A percentile compares a stretch with the other conserved stretches of the same genome.
These are phyloP conservation scores for Sporothrix sp. DNA, from an alignment of 2,329 filamentous ascomycete species.

Conservation along the genomic window DNA sequence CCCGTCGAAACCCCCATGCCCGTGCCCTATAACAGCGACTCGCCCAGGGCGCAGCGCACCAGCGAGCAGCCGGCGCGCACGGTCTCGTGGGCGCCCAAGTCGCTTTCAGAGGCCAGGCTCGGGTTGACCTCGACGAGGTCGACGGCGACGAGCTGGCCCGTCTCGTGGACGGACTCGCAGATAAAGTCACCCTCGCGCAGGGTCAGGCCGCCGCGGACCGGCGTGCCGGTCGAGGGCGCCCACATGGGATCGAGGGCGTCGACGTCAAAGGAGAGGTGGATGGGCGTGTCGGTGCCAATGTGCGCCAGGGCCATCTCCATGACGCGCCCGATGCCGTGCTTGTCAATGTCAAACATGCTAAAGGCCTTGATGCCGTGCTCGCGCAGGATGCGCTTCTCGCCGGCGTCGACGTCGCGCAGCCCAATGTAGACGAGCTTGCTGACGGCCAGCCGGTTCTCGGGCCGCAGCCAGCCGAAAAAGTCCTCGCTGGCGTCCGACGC, in stretches of 20 bases:
- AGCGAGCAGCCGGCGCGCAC: slow-evolving; percentile 84
- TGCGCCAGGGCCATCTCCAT: slow-evolving; percentile 98
- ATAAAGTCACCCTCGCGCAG: slow-evolving; percentile 95
- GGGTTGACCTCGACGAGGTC: slow-evolving; percentile 80
- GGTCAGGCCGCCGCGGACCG: slow-evolving; percentile 85
- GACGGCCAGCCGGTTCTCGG: slow-evolving; percentile 58
- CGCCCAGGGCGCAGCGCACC: slow-evolving; percentile 82
- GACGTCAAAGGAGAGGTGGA: slow-evolving; percentile 95
- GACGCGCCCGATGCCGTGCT: slow-evolving; percentile 86
- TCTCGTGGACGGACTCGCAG: slow-evolving; percentile 76
- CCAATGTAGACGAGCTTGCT: slow-evolving; percentile 96
- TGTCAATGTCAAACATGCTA: slow-evolving; percentile 95
- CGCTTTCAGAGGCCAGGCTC: slow-evolving; percentile 50
- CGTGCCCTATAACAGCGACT: slow-evolving; percentile 63
- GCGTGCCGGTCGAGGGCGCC: slow-evolving; percentile 92
- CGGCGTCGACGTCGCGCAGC: slow-evolving; percentile 81
- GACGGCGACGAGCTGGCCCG: slow-evolving; percentile 67
- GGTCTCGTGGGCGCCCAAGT: slow-evolving; percentile 67
- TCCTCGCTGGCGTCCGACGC: slow-evolving; percentile 66
- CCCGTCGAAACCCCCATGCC: too few relatives aligned
- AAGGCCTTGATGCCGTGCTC: slow-evolving; percentile 92
- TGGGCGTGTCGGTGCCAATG: slow-evolving; percentile 88
- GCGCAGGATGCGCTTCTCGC: slow-evolving; percentile 83
- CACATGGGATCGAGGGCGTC: slow-evolving; percentile 93
- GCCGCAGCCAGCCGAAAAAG: slow-evolving; percentile 80